These are phyloP conservation scores for Raddia distichophylla DNA, from an alignment of 176 grass and related monocot species.

Conservation along the genomic window DNA sequence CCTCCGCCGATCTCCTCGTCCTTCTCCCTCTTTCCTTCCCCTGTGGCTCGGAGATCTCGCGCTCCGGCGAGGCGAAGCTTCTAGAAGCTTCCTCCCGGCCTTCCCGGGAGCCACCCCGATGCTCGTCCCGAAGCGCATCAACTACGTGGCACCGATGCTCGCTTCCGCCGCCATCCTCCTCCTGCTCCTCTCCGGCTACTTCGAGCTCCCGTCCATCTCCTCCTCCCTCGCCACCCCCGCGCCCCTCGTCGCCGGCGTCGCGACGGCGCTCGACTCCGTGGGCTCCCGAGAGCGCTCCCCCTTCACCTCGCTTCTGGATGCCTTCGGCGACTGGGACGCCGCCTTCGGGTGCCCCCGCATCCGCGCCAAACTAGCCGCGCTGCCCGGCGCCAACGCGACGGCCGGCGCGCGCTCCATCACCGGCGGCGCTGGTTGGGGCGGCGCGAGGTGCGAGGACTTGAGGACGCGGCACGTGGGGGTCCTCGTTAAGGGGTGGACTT, in stretches of 20 bases:
- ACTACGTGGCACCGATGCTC: slow-evolving; percentile 76
- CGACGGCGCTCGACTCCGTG: slow-evolving; percentile 55
- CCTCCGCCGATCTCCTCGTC: not conserved
- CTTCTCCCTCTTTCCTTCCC: not conserved
- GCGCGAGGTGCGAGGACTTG: slow-evolving; percentile 30
- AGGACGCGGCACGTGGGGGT: slow-evolving; percentile 56
- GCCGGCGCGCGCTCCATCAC: slow-evolving; percentile 1
- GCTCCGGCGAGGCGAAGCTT: slow-evolving; percentile 31
- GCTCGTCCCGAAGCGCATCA: slow-evolving; percentile 64
- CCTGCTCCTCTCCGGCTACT: slow-evolving; percentile 63
- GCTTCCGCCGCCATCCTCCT: slow-evolving; percentile 57
- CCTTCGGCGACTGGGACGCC: slow-evolving; percentile 67
- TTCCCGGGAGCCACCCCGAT: slow-evolving; percentile 36
- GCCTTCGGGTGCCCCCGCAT: slow-evolving; percentile 68
- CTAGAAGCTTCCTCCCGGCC: not conserved
- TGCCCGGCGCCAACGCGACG: slow-evolving; percentile 30
- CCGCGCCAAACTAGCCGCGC: slow-evolving; percentile 52
- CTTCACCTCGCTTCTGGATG: slow-evolving; percentile 62
- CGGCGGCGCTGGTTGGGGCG: slow-evolving; percentile 42
- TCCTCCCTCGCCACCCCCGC: slow-evolving; percentile 43
- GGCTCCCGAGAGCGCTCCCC: slow-evolving; percentile 45
- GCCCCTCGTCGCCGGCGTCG: slow-evolving; percentile 14
- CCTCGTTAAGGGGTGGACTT: slow-evolving; percentile 87
- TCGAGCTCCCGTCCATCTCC: slow-evolving; percentile 66
- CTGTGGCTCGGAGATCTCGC: slow-evolving; percentile 32